These are phyloP conservation scores for Nicotiana noctiflora DNA, from an alignment of 257 asterid genomes.

Conservation along the genomic window DNA sequence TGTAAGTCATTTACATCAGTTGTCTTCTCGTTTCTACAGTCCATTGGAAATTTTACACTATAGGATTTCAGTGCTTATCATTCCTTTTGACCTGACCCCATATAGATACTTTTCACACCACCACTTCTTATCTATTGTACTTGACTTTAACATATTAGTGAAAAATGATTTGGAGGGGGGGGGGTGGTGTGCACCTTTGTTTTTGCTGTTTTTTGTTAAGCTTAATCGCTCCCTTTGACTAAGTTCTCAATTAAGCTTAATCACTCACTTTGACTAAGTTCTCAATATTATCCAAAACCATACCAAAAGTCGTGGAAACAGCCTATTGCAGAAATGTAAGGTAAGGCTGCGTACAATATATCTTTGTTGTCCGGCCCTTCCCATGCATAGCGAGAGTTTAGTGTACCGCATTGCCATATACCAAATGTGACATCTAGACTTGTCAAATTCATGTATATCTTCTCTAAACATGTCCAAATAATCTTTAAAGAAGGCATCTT, in stretches of 20 bases:
- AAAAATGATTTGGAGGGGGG: no score
- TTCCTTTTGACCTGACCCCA: not conserved
- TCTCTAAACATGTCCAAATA: not conserved
- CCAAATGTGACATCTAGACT: not conserved
- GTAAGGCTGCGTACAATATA: no score
- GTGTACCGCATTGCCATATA: no score
- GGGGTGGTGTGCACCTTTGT: no score
- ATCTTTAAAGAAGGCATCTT: not conserved
- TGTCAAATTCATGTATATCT: not conserved
- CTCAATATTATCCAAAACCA: not conserved
- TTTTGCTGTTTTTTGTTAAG: not conserved
- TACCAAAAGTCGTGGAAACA: no score
- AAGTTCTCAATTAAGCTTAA: not conserved
- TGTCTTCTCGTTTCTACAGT: not conserved
- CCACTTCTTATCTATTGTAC: not conserved
- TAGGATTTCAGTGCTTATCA: not conserved
- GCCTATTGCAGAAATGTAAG: no score
- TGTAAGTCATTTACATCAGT: slow-evolving; percentile 33
- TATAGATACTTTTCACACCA: not conserved
- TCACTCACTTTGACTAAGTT: not conserved
- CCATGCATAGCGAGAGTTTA: no score
- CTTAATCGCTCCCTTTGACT: not conserved
- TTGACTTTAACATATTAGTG: not conserved
- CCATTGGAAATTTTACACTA: not conserved
- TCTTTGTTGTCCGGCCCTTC: no score